These are phyloP conservation scores for Aspergillus brasiliensis DNA, from an alignment of 2,329 filamentous ascomycete genomes.

Conservation along the genomic window DNA sequence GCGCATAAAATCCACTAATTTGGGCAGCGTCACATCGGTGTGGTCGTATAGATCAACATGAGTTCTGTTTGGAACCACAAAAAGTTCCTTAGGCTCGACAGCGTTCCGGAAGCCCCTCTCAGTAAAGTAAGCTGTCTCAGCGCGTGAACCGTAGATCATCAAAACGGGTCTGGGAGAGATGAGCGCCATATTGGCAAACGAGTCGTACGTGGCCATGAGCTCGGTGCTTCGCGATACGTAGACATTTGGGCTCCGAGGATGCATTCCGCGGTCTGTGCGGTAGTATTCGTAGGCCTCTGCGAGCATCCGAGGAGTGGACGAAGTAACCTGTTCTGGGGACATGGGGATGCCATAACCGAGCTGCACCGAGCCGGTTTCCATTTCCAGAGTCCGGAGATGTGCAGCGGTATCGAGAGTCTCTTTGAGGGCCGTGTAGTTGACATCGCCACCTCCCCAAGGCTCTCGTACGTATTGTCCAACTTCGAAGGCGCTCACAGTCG, in stretches of 20 bases:
- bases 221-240: conserved; percentile 19
- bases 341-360: neutral
- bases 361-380: neutral
- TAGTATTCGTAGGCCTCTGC: conserved; percentile 24
- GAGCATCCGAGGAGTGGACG: neutral
- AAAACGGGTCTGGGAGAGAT: conserved; percentile 29
- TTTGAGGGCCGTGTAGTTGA: conserved; percentile 2
- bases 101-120: conserved; percentile 23
- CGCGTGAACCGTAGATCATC: conserved; percentile 29
- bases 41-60: conserved; percentile 32
- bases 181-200: conserved; percentile 22
- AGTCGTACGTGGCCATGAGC: conserved; percentile 23
- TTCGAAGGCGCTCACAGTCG: conserved; percentile 34
- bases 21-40: neutral
- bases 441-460: no score
- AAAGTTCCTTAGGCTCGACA: conserved; percentile 32
- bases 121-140: conserved; percentile 27
- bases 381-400: conserved; percentile 13
- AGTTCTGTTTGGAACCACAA: conserved; percentile 22
- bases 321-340: neutral
- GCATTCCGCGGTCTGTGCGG: conserved; percentile 19
- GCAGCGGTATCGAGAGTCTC: conserved; percentile 9
- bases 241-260: conserved; percentile 18
- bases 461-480: conserved; percentile 33
- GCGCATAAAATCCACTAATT: neutral